Evolutionary conservation across 129 eudicot species (phyloP).

Genomic region (Flaveria ramosissima): DNA sequence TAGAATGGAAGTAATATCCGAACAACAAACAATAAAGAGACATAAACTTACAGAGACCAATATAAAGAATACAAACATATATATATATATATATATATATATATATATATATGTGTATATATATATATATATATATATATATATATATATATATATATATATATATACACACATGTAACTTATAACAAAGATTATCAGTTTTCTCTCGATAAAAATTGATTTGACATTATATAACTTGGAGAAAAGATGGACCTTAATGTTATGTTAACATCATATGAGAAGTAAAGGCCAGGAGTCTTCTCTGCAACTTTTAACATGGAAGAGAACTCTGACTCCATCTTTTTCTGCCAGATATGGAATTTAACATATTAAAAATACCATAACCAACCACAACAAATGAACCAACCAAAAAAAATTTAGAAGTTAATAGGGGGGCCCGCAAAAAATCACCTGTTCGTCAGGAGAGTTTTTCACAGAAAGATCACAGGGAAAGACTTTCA

Average conservation of each 20-base stretch:
- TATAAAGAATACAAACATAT: not conserved
- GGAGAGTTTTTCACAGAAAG: slow-evolving; percentile 72
- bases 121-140: too few relatives aligned
- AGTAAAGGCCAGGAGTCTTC: slow-evolving; percentile 77
- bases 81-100: too few relatives aligned
- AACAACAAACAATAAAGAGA: not conserved
- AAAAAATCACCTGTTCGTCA: slow-evolving; percentile 61
- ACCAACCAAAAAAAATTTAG: not conserved
- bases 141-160: too few relatives aligned
- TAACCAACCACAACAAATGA: not conserved
- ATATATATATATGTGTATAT: too few relatives aligned
- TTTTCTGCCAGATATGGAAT: slow-evolving; percentile 55
- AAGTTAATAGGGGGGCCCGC: not conserved
- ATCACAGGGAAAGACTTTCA: slow-evolving; percentile 85
- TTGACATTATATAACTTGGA: not conserved
- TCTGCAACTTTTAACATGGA: slow-evolving; percentile 73
- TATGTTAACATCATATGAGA: slow-evolving; percentile 91
- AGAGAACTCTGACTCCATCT: slow-evolving; percentile 81
- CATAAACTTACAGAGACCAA: not conserved
- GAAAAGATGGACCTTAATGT: slow-evolving; percentile 69
- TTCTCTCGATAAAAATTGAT: not conserved
- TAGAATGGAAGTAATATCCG: slow-evolving; percentile 19
- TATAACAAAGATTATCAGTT: slow-evolving; percentile 6
- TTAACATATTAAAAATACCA: slow-evolving; percentile 7
- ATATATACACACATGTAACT: too few relatives aligned